phyloP scores from a whole-genome alignment of 2,329 filamentous ascomycete species.

The Fonsecaea pugnacius region DNA sequence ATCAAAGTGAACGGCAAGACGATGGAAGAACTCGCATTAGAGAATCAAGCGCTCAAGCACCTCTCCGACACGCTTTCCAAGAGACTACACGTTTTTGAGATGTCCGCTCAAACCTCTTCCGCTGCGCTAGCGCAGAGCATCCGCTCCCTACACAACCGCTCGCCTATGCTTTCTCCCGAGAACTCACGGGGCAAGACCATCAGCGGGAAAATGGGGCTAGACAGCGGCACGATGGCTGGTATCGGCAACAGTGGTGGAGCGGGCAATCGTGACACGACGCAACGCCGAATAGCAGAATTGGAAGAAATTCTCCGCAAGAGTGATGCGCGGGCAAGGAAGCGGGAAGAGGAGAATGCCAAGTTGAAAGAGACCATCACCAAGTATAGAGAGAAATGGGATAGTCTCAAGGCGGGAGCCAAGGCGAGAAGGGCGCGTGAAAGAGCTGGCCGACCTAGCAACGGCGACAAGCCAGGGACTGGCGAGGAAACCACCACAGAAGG shows the following conservation, averaged over 20 bases:
- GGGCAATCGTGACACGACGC: slow-evolving; percentile 53
- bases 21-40: slow-evolving; percentile 83
- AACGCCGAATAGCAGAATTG: slow-evolving; percentile 63
- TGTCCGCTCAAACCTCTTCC: slow-evolving; percentile 84
- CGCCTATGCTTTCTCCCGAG: slow-evolving; percentile 32
- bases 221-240: slow-evolving; percentile 5
- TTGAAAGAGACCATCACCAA: slow-evolving; percentile 58
- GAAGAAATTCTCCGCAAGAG: slow-evolving; percentile 67
- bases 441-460: slow-evolving; percentile 9
- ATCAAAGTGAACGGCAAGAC: slow-evolving; percentile 59
- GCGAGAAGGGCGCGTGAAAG: slow-evolving; percentile 44
- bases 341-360: slow-evolving; percentile 66
- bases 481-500: slow-evolving; percentile 10
- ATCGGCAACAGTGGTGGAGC: slow-evolving; percentile 35
- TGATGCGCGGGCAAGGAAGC: slow-evolving; percentile 65
- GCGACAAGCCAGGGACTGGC: slow-evolving; percentile 5
- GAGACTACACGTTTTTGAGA: slow-evolving; percentile 89
- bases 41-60: slow-evolving; percentile 84
- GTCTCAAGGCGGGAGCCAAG: slow-evolving; percentile 67
- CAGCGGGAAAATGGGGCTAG: slow-evolving; percentile 16
- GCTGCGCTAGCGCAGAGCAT: slow-evolving; percentile 85
- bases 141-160: slow-evolving; percentile 51
- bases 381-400: slow-evolving; percentile 70
- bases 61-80: slow-evolving; percentile 84
- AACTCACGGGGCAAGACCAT: slow-evolving; percentile 37